Conservation (phyloP, 2,329 filamentous ascomycete genomes). For the Cordyceps cateniannulata region DNA sequence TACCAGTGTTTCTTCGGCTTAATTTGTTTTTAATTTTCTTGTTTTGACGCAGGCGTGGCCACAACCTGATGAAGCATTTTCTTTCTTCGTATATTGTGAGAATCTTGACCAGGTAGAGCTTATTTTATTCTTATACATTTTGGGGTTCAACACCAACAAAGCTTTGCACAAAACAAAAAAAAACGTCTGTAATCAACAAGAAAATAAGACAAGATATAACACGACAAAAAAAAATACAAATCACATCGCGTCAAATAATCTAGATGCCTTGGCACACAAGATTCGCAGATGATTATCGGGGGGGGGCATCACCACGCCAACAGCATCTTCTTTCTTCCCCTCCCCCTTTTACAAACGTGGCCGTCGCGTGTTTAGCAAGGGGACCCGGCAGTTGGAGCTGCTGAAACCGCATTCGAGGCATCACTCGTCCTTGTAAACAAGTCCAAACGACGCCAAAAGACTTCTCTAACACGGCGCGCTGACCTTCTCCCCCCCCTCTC, state of each 20-base stretch:
- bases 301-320: too few species aligned
- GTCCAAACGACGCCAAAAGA: background rate
- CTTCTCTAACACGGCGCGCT: background rate
- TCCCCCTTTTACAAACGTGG: too few species aligned
- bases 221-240: too few species aligned
- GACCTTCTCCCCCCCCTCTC: background rate
- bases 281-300: too few species aligned
- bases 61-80: background rate
- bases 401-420: slow-evolving; percentile 5
- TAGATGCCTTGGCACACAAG: too few species aligned
- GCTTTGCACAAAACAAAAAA: too few species aligned
- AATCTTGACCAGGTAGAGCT: background rate
- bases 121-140: slow-evolving; percentile 1
- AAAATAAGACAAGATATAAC: too few species aligned
- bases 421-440: background rate
- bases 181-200: too few species aligned
- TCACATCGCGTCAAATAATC: too few species aligned
- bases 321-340: too few species aligned
- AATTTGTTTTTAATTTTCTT: background rate
- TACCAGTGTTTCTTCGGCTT: background rate
- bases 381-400: background rate
- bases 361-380: too few species aligned
- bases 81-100: background rate
- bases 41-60: background rate
- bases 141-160: background rate